These are phyloP conservation scores for Phytopythium boreale DNA, from an alignment of 352 stramenopile genomes.

Conservation along the genomic window DNA sequence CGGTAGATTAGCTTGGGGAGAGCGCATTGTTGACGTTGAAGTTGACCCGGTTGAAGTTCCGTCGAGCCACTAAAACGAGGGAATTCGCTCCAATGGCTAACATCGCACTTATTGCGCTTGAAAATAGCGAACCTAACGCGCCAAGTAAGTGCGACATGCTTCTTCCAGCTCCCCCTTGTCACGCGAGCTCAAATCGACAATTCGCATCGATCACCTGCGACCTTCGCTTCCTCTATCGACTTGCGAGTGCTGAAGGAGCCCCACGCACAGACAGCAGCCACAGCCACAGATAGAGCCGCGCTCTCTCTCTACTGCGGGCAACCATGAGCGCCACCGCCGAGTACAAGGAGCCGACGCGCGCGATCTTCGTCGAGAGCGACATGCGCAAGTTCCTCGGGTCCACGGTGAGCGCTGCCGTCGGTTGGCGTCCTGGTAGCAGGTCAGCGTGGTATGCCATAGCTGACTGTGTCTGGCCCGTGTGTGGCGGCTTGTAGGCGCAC, in stretches of 20 bases:
- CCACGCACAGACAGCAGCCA: too few relatives aligned
- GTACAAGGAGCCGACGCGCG: slow-evolving; percentile 60
- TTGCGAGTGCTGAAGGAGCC: not conserved
- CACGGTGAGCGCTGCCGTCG: slow-evolving; percentile 24
- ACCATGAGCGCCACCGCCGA: slow-evolving; percentile 13
- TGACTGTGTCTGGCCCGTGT: not conserved
- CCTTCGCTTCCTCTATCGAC: too few relatives aligned
- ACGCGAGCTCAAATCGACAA: not conserved
- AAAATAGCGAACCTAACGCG: not conserved
- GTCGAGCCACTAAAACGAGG: not conserved
- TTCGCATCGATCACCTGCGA: too few relatives aligned
- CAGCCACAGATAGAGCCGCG: too few relatives aligned
- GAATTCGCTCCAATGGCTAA: not conserved
- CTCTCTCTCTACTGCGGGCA: not conserved
- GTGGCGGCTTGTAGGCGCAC: slow-evolving; percentile 41
- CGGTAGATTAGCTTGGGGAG: too few relatives aligned
- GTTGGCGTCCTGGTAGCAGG: too few relatives aligned
- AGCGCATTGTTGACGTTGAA: not conserved
- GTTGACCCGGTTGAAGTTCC: not conserved
- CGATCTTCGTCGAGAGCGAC: slow-evolving; percentile 79
- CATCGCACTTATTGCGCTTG: too few relatives aligned
- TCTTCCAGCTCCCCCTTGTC: not conserved
- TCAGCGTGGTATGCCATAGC: too few relatives aligned
- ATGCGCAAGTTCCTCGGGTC: slow-evolving; percentile 69
- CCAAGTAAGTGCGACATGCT: not conserved